Evolutionary conservation across 2,329 filamentous ascomycete species (phyloP).

Genomic region (Bipolaris bicolor): DNA sequence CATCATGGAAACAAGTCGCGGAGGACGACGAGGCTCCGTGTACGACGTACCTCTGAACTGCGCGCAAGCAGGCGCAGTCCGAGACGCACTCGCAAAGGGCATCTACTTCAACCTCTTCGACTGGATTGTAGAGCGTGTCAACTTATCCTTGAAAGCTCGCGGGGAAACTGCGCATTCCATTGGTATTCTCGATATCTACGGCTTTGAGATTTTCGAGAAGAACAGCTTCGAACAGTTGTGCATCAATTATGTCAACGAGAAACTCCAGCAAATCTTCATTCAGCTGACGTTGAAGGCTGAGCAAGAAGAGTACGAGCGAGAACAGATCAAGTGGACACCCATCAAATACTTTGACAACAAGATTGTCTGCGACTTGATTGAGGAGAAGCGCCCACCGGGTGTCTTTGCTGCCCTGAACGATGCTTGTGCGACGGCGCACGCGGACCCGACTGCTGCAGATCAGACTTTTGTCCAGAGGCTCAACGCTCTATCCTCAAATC

Average conservation of each 20-base stretch:
- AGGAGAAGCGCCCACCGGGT: slow-evolving; percentile 86
- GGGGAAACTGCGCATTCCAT: slow-evolving; percentile 81
- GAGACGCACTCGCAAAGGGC: slow-evolving; percentile 91
- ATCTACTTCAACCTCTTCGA: slow-evolving; percentile 98
- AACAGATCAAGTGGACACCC: slow-evolving; percentile 98
- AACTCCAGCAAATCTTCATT: slow-evolving; percentile 98
- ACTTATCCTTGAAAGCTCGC: slow-evolving; percentile 81
- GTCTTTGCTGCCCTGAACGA: slow-evolving; percentile 97
- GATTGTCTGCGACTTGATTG: slow-evolving; percentile 95
- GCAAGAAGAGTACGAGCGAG: slow-evolving; percentile 94
- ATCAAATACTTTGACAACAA: slow-evolving; percentile 99
- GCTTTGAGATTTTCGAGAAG: slow-evolving; percentile 97
- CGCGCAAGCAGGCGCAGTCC: slow-evolving; percentile 82
- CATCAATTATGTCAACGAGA: slow-evolving; percentile 99
- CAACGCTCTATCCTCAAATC: slow-evolving; percentile 83
- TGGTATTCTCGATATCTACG: slow-evolving; percentile 98
- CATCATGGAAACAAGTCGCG: slow-evolving; percentile 75
- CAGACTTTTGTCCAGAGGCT: slow-evolving; percentile 93
- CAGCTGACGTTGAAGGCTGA: slow-evolving; percentile 95
- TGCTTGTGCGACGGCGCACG: slow-evolving; percentile 96
- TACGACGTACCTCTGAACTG: slow-evolving; percentile 83
- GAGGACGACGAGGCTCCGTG: slow-evolving; percentile 68
- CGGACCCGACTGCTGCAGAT: slow-evolving; percentile 91
- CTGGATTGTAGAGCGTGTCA: slow-evolving; percentile 95
- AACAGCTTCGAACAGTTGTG: slow-evolving; percentile 99